These are phyloP conservation scores for Debaryomycetaceae sp. DNA, from an alignment of 1,139 yeast genomes.

Conservation along the genomic window DNA sequence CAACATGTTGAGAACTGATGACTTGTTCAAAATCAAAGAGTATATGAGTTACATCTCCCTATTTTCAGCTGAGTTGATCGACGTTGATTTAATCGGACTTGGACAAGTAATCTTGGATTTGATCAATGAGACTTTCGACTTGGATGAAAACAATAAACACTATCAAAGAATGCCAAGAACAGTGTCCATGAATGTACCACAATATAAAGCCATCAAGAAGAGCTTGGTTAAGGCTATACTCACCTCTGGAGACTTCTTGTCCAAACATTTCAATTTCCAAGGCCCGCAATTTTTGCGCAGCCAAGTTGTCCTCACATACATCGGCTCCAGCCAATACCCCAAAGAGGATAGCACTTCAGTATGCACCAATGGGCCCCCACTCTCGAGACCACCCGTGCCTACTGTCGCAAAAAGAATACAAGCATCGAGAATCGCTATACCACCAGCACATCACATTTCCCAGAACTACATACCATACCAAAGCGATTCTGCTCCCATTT, in stretches of 20 bases:
- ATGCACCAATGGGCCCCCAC: neutral
- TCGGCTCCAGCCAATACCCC: no score
- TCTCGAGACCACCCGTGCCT: constrained; percentile 3
- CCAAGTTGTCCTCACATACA: constrained; percentile 18
- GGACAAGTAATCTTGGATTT: constrained; percentile 35
- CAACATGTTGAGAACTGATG: constrained; percentile 21
- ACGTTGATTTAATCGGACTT: constrained; percentile 29
- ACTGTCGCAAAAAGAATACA: constrained; percentile 5
- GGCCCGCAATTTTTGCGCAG: constrained; percentile 36
- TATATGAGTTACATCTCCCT: constrained; percentile 35
- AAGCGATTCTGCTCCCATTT: constrained; percentile 8
- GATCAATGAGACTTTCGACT: constrained; percentile 30
- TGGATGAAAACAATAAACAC: constrained; percentile 17
- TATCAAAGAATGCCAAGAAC: constrained; percentile 20
- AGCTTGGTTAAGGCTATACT: constrained; percentile 29
- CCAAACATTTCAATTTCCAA: constrained; percentile 28
- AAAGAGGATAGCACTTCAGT: neutral
- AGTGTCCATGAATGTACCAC: constrained; percentile 17
- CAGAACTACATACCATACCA: constrained; percentile 4
- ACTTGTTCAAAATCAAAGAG: constrained; percentile 38
- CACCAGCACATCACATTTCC: constrained; percentile 10
- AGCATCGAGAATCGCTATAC: constrained; percentile 4
- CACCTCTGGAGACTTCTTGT: constrained; percentile 31
- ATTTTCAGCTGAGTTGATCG: constrained; percentile 36
- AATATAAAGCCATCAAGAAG: constrained; percentile 30